phyloP scores from a whole-genome alignment of 495 filamentous ascomycete species.

The Geoglossum glabrum region DNA sequence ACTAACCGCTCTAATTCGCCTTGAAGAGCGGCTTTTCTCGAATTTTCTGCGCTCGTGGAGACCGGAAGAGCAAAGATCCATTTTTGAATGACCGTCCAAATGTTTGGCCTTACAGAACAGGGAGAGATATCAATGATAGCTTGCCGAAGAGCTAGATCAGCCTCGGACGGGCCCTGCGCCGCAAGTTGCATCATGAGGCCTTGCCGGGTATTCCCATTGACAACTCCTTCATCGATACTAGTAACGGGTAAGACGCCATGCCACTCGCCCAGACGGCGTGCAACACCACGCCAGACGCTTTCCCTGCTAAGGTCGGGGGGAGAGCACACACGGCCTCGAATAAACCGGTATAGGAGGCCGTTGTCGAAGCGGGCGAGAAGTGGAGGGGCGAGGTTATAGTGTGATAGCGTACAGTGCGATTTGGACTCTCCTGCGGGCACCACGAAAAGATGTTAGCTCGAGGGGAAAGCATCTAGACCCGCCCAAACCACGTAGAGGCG shows the following conservation, averaged over 20 bases:
- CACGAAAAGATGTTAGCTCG: slow-evolving; percentile 6
- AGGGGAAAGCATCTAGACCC: slow-evolving; percentile 4
- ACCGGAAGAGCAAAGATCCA: slow-evolving; percentile 79
- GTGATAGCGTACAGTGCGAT: slow-evolving; percentile 56
- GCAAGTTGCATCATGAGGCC: not conserved
- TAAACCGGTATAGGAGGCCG: slow-evolving; percentile 84
- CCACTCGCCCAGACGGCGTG: slow-evolving; percentile 72
- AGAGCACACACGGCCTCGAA: slow-evolving; percentile 56
- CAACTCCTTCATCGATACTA: slow-evolving; percentile 4
- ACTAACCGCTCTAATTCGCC: slow-evolving; percentile 51
- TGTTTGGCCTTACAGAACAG: slow-evolving; percentile 33
- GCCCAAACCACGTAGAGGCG: slow-evolving; percentile 18
- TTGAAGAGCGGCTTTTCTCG: slow-evolving; percentile 46
- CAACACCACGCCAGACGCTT: slow-evolving; percentile 62
- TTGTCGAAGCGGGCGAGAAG: slow-evolving; percentile 89
- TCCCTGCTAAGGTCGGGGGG: slow-evolving; percentile 57
- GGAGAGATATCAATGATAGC: not conserved
- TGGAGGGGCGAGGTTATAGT: slow-evolving; percentile 59
- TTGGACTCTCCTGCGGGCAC: slow-evolving; percentile 40
- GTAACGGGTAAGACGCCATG: slow-evolving; percentile 52
- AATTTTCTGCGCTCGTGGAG: slow-evolving; percentile 40
- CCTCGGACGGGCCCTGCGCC: not conserved
- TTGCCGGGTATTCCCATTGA: slow-evolving; percentile 6
- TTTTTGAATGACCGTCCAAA: slow-evolving; percentile 89
- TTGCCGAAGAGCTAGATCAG: not conserved